A percentile compares a stretch with the other conserved stretches of the same genome.
phyloP scores from a whole-genome alignment of 1,284 basidiomycete species.

The Flammula alnicola region DNA sequence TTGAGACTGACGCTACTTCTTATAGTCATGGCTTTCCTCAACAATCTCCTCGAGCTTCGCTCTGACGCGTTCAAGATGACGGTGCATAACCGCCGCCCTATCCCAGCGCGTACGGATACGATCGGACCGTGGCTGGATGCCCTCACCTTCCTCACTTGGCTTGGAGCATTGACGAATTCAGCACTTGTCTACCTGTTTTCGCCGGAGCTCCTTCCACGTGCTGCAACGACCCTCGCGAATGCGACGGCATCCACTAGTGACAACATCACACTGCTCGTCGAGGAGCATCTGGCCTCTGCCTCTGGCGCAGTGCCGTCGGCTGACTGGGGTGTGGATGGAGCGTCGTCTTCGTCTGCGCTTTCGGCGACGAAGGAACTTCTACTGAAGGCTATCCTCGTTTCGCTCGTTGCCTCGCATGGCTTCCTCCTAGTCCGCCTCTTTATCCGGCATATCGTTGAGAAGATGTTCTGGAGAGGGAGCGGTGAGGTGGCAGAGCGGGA shows the following conservation, averaged over 20 bases:
- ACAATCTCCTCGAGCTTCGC: conserved; percentile 92
- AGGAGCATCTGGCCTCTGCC: conserved; percentile 30
- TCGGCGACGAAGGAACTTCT: conserved; percentile 60
- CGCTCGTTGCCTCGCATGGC: conserved; percentile 81
- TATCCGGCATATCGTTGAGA: conserved; percentile 76
- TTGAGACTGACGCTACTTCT: not conserved
- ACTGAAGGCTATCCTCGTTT: conserved; percentile 71
- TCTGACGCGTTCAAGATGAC: conserved; percentile 96
- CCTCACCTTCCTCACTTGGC: conserved; percentile 87
- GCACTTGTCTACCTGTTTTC: conserved; percentile 65
- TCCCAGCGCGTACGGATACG: conserved; percentile 86
- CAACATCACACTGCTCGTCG: conserved; percentile 18
- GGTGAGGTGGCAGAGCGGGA: conserved; percentile 64
- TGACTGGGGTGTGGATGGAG: conserved; percentile 29
- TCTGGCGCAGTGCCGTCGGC: not conserved
- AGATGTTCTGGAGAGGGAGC: conserved; percentile 75
- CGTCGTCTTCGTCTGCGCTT: conserved; percentile 20
- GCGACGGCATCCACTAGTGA: conserved; percentile 8
- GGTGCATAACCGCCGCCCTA: conserved; percentile 82
- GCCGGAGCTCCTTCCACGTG: conserved; percentile 25
- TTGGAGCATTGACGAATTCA: conserved; percentile 84
- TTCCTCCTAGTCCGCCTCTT: conserved; percentile 69
- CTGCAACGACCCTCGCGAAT: conserved; percentile 10
- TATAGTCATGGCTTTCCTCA: conserved; percentile 73
- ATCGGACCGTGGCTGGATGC: conserved; percentile 96